Evolutionary conservation across 805 yeast species (phyloP), one percentile per base, ranked within the genome.

Genomic region (Phaffomyces antillensis): DNA sequence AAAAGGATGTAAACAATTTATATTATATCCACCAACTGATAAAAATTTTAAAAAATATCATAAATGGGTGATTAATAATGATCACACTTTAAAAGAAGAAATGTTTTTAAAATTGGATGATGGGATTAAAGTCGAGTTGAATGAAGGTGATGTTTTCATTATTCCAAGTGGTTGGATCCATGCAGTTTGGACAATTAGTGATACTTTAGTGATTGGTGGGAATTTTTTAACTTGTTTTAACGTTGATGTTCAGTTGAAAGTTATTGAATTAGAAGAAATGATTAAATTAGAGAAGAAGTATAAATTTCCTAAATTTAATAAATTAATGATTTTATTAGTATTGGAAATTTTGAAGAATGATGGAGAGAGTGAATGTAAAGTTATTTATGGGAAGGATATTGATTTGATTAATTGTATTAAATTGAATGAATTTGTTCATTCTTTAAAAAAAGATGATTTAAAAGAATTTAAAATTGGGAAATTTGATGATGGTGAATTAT

Each of bases 81-180:
- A 32, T 23, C 25, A 37, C 2, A 11, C 30, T 13, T 41, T 44
- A 13, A 26, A 37, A 25, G 47, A 44, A 5, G 39, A 33, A 20
- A 44, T 40, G 17, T 44, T 44, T 17, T 23, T 44, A 4, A 42
- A 40, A 2, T 18, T 64, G 23, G 66, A 66, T 33, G 60, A 62
- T 8, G 86, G 88, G 17, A 66, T 79, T 41, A 74, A 75, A 42
- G 79, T 81, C 16, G 70, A 72, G 8, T 56, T 84, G 18, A 43
- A 52, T 1, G 64, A 76, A 1, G 95, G 95, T 1, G 96, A 89
- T 56, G 70, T 88, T 24, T 72, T 89, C 63, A 70, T 88, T 13
- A 81, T 89, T 17, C 96, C 97, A 4, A 80, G 93, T 36, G 96
- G 96, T 0, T 89, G 96, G 95, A 88, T 89, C 41, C 96, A 89